Evolutionary conservation across 495 filamentous ascomycete genomes (phyloP).

Genomic region (Jackrogersella multiformis): DNA sequence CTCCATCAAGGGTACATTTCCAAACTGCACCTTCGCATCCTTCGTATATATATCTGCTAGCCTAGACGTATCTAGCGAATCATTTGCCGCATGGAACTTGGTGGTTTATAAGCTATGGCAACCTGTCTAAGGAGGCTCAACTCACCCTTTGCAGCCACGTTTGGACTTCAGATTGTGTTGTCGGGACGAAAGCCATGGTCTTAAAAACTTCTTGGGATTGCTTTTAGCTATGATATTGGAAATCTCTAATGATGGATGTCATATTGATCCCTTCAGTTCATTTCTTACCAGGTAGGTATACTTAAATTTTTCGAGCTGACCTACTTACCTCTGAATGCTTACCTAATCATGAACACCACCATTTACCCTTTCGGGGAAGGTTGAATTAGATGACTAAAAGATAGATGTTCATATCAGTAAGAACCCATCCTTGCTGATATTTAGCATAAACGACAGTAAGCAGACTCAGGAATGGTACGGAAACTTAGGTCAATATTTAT

Average conservation of each 20-base stretch:
- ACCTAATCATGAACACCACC: slow-evolving; percentile 24
- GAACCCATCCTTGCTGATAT: not conserved
- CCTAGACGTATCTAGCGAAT: slow-evolving; percentile 28
- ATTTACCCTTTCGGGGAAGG: slow-evolving; percentile 39
- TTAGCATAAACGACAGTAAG: too few species aligned
- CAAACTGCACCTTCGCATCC: slow-evolving; percentile 31
- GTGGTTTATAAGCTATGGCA: not conserved
- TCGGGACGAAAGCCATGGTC: slow-evolving; percentile 38
- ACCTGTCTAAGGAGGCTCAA: not conserved
- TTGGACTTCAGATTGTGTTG: slow-evolving; percentile 23
- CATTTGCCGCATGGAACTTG: slow-evolving; percentile 30
- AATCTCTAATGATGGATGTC: not conserved
- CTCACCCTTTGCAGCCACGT: slow-evolving; percentile 33
- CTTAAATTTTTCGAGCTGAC: slow-evolving; percentile 15
- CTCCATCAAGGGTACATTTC: slow-evolving; percentile 28
- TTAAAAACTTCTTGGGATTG: not conserved
- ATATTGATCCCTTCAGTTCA: too few species aligned
- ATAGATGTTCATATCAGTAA: not conserved
- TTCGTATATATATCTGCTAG: slow-evolving; percentile 24
- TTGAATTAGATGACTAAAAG: not conserved
- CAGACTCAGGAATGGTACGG: too few species aligned
- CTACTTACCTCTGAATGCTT: slow-evolving; percentile 4
- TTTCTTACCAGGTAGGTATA: too few species aligned
- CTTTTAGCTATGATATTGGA: not conserved
- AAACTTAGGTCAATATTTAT: too few species aligned